A percentile compares a stretch with the other conserved stretches of the same genome.
Conservation (phyloP, 345 rosid genomes). For the Populus pruinosa region DNA sequence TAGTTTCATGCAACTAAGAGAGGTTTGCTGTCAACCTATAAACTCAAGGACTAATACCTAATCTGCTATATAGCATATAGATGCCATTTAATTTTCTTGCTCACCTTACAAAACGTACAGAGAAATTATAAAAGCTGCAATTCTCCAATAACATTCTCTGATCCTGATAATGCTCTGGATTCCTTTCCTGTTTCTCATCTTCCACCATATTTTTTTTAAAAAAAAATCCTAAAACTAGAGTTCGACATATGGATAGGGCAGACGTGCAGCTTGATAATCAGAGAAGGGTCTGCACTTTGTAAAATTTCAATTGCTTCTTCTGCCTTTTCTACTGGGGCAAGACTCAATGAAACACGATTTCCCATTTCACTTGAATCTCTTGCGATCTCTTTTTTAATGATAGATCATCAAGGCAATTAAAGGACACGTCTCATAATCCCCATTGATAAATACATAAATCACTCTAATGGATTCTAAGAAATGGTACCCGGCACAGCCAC, state of each 20-base stretch:
- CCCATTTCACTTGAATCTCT: not conserved
- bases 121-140: too few species aligned
- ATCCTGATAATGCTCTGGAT: not conserved
- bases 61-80: not conserved
- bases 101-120: not conserved
- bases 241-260: not conserved
- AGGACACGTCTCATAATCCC: not conserved
- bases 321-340: not conserved
- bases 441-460: not conserved
- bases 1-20: not conserved
- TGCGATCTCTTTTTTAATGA: not conserved
- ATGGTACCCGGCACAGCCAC: not conserved
- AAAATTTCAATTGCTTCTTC: not conserved
- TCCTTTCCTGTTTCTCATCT: not conserved
- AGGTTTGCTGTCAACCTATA: not conserved
- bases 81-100: not conserved
- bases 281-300: not conserved
- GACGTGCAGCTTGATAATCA: not conserved
- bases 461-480: not conserved
- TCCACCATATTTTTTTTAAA: not conserved
- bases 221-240: not conserved
- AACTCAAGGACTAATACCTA: not conserved
- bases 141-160: too few species aligned
- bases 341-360: not conserved
- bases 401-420: not conserved